These are phyloP conservation scores for Gracilaria domingensis DNA, from an alignment of 23 red algal genomes.

Conservation along the genomic window DNA sequence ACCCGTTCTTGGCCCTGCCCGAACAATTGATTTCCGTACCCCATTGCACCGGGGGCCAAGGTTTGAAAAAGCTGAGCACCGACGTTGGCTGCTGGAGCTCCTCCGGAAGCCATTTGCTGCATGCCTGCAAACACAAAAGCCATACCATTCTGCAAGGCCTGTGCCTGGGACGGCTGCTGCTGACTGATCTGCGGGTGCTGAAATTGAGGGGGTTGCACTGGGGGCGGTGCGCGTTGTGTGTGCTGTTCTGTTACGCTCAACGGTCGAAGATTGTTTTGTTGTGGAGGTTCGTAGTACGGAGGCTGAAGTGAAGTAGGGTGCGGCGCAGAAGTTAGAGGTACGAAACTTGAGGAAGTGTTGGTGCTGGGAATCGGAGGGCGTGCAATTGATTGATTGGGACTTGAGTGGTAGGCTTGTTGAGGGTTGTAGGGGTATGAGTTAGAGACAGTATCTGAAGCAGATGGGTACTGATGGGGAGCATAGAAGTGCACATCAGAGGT, in stretches of 20 bases:
- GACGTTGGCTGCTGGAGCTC: constrained; percentile 30
- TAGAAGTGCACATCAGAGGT: not conserved
- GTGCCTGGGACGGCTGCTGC: not conserved
- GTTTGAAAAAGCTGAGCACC: constrained; percentile 69
- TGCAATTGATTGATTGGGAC: not conserved
- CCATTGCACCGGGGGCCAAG: constrained; percentile 58
- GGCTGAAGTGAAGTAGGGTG: not conserved
- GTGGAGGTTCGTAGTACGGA: not conserved
- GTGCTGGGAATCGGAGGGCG: not conserved
- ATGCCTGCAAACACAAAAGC: constrained; percentile 54
- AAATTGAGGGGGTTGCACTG: constrained; percentile 34
- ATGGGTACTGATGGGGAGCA: not conserved
- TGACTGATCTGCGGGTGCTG: constrained; percentile 37
- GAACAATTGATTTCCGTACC: constrained; percentile 45
- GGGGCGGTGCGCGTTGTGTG: constrained; percentile 10
- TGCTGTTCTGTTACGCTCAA: constrained; percentile 22
- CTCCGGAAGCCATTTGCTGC: constrained; percentile 35
- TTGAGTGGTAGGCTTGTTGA: constrained; percentile 1
- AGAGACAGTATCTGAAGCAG: not conserved
- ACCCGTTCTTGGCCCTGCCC: constrained; percentile 35
- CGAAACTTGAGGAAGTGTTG: constrained; percentile 18
- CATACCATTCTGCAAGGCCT: constrained; percentile 36
- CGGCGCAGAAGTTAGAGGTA: not conserved
- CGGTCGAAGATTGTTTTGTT: constrained; percentile 42
- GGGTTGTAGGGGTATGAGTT: not conserved